Percentiles rank a stretch among this genome's conserved stretches.
Conservation (phyloP, 257 asterid genomes). For the Mentha longifolia region DNA sequence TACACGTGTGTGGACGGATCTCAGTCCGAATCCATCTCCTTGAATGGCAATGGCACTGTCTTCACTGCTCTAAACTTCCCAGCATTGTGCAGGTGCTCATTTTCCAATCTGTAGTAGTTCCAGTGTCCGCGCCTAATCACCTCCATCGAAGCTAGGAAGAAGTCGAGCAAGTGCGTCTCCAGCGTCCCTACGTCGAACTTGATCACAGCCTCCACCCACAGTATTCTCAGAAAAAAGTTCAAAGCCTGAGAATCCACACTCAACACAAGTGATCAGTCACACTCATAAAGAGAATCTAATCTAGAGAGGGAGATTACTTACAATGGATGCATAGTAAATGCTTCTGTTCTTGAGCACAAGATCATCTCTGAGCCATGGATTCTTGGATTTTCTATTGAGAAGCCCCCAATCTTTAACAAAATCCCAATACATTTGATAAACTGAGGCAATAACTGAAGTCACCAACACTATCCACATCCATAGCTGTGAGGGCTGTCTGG, state of each 20-base stretch:
- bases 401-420: conserved; percentile 96
- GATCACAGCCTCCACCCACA: conserved; percentile 88
- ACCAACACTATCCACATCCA: conserved; percentile 71
- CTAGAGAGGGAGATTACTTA: conserved; percentile 42
- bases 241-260: conserved; percentile 50
- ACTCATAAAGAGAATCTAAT: background rate
- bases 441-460: conserved; percentile 76
- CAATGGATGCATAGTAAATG: conserved; percentile 83
- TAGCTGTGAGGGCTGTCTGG: conserved; percentile 53
- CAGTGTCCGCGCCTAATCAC: conserved; percentile 99
- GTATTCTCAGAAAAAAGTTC: conserved; percentile 79
- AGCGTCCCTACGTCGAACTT: conserved; percentile 54
- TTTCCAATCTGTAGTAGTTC: conserved; percentile 93
- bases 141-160: conserved; percentile 81
- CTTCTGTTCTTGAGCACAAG: conserved; percentile 69
- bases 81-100: conserved; percentile 75
- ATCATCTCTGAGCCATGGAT: conserved; percentile 85
- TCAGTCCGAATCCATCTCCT: conserved; percentile 55
- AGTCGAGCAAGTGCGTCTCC: conserved; percentile 77
- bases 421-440: conserved; percentile 95
- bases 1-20: background rate
- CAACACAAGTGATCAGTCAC: background rate
- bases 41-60: conserved; percentile 77
- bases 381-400: conserved; percentile 63
- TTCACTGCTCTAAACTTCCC: conserved; percentile 84